Conservation (phyloP, 2,329 filamentous ascomycete species). For the Penicillium sp. region DNA sequence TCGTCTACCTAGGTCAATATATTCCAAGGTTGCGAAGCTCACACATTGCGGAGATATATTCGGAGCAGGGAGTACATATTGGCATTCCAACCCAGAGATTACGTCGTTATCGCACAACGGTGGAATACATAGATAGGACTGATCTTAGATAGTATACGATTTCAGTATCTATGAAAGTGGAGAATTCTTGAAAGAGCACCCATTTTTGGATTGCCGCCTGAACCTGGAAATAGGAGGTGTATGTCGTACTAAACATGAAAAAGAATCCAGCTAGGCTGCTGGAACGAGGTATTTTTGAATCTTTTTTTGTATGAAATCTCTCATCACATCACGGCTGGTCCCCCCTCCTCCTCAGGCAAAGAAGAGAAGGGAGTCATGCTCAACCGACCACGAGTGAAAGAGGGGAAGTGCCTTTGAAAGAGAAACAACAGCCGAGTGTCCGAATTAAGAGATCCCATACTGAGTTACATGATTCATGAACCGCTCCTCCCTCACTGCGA, state of each 20-base stretch:
- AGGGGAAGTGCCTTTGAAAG: constrained; percentile 26
- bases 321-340: constrained; percentile 33
- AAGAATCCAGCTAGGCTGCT: constrained; percentile 30
- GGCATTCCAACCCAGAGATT: constrained; percentile 1
- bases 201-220: constrained; percentile 30
- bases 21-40: neutral
- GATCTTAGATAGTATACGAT: neutral
- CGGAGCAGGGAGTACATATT: neutral
- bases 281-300: constrained; percentile 36
- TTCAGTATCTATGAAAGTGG: neutral
- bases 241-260: constrained; percentile 37
- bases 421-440: constrained; percentile 30
- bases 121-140: no score
- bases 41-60: constrained; percentile 5
- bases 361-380: constrained; percentile 21
- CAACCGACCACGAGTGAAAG: constrained; percentile 30
- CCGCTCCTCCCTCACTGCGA: constrained; percentile 29
- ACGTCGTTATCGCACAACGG: constrained; percentile 11
- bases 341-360: constrained; percentile 16
- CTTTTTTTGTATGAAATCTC: constrained; percentile 32
- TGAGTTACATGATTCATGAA: constrained; percentile 41
- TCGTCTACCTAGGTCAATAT: no score
- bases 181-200: constrained; percentile 10
- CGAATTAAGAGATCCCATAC: constrained; percentile 36
- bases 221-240: constrained; percentile 32